phyloP scores from a whole-genome alignment of 2,329 filamentous ascomycete genomes.

The Zymoseptoria passerinii region DNA sequence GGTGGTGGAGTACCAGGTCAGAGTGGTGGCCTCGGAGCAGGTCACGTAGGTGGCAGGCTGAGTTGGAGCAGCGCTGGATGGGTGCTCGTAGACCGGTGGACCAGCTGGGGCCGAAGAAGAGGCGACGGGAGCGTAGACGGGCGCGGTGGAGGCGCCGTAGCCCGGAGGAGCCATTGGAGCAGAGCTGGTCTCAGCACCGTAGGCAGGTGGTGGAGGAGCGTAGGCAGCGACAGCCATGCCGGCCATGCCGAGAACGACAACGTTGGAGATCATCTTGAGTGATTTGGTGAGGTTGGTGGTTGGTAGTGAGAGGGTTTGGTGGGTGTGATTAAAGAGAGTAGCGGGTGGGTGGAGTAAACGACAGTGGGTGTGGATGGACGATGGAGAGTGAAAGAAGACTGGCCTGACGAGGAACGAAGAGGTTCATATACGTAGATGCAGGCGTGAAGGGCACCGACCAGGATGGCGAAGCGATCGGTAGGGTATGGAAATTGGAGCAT shows the following conservation, averaged over 20 bases:
- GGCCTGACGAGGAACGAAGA: background rate
- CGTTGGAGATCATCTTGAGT: constrained; percentile 35
- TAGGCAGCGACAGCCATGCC: constrained; percentile 34
- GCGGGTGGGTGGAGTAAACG: background rate
- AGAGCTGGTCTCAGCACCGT: constrained; percentile 7
- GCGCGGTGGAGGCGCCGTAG: background rate
- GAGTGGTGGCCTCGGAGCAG: background rate
- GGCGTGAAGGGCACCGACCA: background rate
- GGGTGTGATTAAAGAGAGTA: background rate
- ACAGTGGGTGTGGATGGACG: background rate
- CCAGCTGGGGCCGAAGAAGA: background rate
- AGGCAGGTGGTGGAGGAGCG: constrained; percentile 10
- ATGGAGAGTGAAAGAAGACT: background rate
- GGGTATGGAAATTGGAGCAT: background rate
- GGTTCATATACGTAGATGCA: background rate
- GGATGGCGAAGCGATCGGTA: background rate
- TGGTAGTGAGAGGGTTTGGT: background rate
- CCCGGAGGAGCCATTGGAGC: background rate
- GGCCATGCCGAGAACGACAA: constrained; percentile 29
- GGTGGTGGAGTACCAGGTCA: background rate
- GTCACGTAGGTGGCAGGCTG: background rate
- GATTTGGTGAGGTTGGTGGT: background rate
- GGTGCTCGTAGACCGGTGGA: too few species aligned
- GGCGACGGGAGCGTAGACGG: background rate
- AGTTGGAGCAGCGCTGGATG: too few species aligned